A percentile compares a stretch with the other conserved stretches of the same genome.
Conservation (phyloP, 257 asterid genomes). For the Ligustrum vulgare region DNA sequence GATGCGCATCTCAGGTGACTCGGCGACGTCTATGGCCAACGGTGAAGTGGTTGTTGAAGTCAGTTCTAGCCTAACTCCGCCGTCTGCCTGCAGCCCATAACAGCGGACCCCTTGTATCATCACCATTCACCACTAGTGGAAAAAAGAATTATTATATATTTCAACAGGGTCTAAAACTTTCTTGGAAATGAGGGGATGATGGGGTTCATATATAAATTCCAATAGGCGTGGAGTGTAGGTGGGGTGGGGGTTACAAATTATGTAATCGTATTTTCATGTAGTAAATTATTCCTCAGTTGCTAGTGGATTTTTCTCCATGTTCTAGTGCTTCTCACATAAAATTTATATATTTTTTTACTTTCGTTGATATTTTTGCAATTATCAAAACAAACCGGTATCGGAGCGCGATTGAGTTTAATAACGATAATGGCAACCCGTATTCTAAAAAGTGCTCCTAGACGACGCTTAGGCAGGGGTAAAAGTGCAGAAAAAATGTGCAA, state of each 20-base stretch:
- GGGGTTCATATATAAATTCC: conserved; percentile 4
- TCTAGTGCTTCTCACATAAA: no score
- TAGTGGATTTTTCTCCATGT: no score
- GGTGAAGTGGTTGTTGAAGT: conserved; percentile 57
- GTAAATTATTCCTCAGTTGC: no score
- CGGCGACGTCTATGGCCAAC: conserved; percentile 63
- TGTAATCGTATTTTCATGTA: no score
- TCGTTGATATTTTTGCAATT: no score
- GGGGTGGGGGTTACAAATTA: neutral
- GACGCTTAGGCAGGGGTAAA: no score
- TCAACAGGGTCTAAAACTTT: neutral
- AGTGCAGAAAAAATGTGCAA: no score
- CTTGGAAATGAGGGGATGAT: neutral
- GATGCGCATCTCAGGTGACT: conserved; percentile 76
- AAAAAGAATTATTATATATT: neutral
- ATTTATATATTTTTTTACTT: no score
- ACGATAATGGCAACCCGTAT: no score
- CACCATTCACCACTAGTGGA: conserved; percentile 27
- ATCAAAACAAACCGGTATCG: no score
- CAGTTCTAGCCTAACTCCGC: conserved; percentile 67
- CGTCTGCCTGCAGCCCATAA: conserved; percentile 38
- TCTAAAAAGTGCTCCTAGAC: no score
- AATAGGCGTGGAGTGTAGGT: neutral
- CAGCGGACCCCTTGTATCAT: conserved; percentile 56
- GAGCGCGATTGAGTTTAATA: no score